Base-by-base conservation (phyloP, 164 flowering plant genomes). In the Berberis vulgaris region DNA sequence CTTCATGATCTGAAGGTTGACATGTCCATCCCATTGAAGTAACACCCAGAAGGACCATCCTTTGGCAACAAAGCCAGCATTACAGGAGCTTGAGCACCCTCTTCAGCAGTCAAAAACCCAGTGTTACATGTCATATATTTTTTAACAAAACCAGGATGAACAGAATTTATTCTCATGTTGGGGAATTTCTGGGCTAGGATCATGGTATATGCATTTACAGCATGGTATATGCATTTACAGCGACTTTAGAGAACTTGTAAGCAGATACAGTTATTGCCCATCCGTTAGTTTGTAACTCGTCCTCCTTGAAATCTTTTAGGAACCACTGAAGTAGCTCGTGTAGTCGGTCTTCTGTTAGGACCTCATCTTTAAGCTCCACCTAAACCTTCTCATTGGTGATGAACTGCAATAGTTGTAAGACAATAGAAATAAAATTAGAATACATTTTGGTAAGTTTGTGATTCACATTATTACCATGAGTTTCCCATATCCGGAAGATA, bases 281-380 rank as follows among this genome's bases (percentile, higher is more conserved):
- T 41, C 80, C 81, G n/a, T 79, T 81, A 43, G 55, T 50, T 67
- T 71, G 56, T 6, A 69, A 6, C 44, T 9, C 47, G 12, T 68
- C 73, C 5, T 79, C 71, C 62, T 78, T 78, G 42, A 78, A 64
- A 71, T 79, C 84, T 45, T 63, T 49, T 0, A 81, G 61, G 52
- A 65, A 74, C 57, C 43, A 54, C 1, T 54, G 63, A 59, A 79
- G 2, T 5, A 83, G 65, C 47, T 75, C 69, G 38, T 83, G 82
- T 2, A 81, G 9, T 52, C 39, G 68, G 50, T 73, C 76, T 42
- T 63, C 76, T n/a, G 74, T 69, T 10, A 77, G 74, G 42, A 13
- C 47, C 2, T 75, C 66, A 38, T 77, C 63, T 4, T 57, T 43
- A 2, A 75, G 50, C 49, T 57, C 57, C 38, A 38, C 65, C 54